A percentile compares a stretch with the other conserved stretches of the same genome.
phyloP scores from a whole-genome alignment of 208 protist species.

The Trichomonas gallinae region DNA sequence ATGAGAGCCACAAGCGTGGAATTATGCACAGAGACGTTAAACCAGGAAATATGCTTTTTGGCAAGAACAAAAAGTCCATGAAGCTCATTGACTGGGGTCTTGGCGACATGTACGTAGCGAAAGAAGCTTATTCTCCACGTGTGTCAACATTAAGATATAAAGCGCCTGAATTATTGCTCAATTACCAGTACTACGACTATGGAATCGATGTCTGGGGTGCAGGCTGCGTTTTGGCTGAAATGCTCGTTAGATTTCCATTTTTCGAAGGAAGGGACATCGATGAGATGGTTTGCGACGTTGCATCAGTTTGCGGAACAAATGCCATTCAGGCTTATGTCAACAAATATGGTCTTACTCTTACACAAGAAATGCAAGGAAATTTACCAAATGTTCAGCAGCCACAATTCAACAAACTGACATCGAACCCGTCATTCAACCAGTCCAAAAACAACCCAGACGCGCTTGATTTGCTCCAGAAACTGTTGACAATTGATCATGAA shows the following conservation, averaged over 20 bases:
- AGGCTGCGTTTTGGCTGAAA: constrained; percentile 91
- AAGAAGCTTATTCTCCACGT: constrained; percentile 84
- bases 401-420: constrained; percentile 57
- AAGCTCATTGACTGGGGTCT: constrained; percentile 80
- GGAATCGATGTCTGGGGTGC: constrained; percentile 94
- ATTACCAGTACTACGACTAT: constrained; percentile 94
- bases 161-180: constrained; percentile 85
- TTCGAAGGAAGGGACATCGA: constrained; percentile 92
- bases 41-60: constrained; percentile 97
- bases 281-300: constrained; percentile 85
- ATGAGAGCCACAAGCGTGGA: constrained; percentile 43
- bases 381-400: constrained; percentile 60
- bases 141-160: constrained; percentile 98
- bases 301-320: constrained; percentile 73
- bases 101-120: constrained; percentile 94
- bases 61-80: constrained; percentile 69
- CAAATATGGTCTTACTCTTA: constrained; percentile 82
- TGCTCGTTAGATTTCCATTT: constrained; percentile 96
- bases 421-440: constrained; percentile 60
- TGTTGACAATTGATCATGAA: constrained; percentile 65
- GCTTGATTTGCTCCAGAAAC: constrained; percentile 85
- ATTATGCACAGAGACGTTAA: constrained; percentile 99
- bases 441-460: constrained; percentile 81
- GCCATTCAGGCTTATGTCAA: constrained; percentile 36
- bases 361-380: constrained; percentile 56